These are phyloP conservation scores for Calonectria multiphialidica DNA, from an alignment of 2,329 filamentous ascomycete species.

Conservation along the genomic window DNA sequence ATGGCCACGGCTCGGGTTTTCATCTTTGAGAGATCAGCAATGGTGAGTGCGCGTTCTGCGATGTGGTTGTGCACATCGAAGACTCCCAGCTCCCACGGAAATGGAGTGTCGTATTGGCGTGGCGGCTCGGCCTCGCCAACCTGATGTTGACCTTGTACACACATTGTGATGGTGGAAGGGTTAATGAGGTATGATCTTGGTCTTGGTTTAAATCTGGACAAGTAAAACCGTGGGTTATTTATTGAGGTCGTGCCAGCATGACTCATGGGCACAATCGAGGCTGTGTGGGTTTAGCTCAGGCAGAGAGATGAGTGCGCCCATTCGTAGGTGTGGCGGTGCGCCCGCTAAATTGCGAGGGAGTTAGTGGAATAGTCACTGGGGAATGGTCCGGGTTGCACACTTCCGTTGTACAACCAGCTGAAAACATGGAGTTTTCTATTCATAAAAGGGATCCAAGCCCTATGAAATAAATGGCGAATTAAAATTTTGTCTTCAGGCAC, in stretches of 20 bases:
- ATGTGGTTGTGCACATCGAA: conserved; percentile 50
- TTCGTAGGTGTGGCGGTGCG: neutral
- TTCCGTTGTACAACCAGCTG: too few species aligned
- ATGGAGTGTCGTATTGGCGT: conserved; percentile 17
- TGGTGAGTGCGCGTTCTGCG: conserved; percentile 25
- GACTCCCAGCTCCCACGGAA: conserved; percentile 37
- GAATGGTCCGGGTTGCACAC: too few species aligned
- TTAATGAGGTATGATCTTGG: too few species aligned
- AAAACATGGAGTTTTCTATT: neutral
- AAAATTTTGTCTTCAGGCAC: too few species aligned
- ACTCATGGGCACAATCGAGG: neutral
- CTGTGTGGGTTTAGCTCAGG: neutral
- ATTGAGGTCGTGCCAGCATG: neutral
- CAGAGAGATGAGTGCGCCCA: neutral
- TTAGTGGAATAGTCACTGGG: too few species aligned
- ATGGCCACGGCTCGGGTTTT: conserved; percentile 28
- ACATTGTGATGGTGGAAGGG: conserved; percentile 20
- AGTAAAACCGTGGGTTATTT: neutral
- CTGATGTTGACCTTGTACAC: conserved; percentile 20
- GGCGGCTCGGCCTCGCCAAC: neutral
- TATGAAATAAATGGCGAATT: neutral
- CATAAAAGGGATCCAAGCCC: too few species aligned
- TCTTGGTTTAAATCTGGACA: neutral
- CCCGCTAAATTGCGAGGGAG: neutral
- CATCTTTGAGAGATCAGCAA: conserved; percentile 23